Base-by-base conservation (phyloP, 2,329 filamentous ascomycete genomes). In the Fusarium sp. region DNA sequence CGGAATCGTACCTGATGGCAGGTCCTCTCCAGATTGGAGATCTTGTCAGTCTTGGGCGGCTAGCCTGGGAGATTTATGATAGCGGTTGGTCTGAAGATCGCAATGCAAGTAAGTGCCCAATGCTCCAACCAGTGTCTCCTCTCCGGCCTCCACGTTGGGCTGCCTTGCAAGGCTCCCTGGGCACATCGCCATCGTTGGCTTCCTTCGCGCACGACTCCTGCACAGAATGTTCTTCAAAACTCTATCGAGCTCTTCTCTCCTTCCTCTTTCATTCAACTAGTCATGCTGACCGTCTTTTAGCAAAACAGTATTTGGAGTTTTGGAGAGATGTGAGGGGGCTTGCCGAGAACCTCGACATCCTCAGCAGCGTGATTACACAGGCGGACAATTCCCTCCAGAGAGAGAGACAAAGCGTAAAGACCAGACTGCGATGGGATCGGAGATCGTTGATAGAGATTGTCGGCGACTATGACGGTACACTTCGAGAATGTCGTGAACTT, bases 51-150 rank as follows among this genome's bases (percentile, higher is more conserved):
- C 77, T 82, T 57, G 79, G 76, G 65, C 74, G 73, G 57, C 58
- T 82, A 57, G 81, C 81, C 48, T 82, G 81, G 81, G 76, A 82
- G 18, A 67, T 82, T 13, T 82, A 82, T 60, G 76, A 66, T 14
- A 78, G 74, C 33, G 81, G 81, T 39, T 82, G 81, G 81, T 73
- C 73, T 18, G 77, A 81, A 11, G 81, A 82, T 63, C 71, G 72
- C 59, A 82, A 80, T 72, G 81, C 80, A 71, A 80, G 81, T 82
- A 68, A 78, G 80, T 81, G 52, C 64, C 29, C 52, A 43, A 67
- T 67, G 29, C 13, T 9, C 6, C 56, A 61, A 62, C 48, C 43
- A 43, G n/a, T 24, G 18, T 41, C 27, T 52, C 37, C 33, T 41
- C 27, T 52, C 37, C 33, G 45, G 54, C 56, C 69, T 54, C 66